Evolutionary conservation across 2,329 filamentous ascomycete genomes (phyloP).

Genomic region (Exophiala dermatitidis): DNA sequence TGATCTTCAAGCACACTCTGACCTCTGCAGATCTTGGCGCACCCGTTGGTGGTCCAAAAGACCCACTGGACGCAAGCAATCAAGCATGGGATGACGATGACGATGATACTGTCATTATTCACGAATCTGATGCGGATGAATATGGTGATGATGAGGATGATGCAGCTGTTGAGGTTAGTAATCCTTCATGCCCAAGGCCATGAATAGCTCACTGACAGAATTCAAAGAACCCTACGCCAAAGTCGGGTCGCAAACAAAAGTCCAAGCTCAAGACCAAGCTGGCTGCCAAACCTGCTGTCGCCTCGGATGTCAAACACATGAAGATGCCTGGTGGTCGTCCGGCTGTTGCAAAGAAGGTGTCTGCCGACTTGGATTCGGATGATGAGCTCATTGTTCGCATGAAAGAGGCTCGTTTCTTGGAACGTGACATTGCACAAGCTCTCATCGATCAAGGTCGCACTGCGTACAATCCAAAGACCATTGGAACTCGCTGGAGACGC

Average conservation of each 20-base stretch:
- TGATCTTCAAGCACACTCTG: not conserved
- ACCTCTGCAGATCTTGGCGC: not conserved
- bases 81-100: slow-evolving; percentile 20
- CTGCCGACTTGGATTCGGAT: slow-evolving; percentile 41
- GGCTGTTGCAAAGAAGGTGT: slow-evolving; percentile 39
- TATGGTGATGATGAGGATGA: slow-evolving; percentile 7
- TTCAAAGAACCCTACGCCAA: not conserved
- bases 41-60: slow-evolving; percentile 13
- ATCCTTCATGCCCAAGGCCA: not conserved
- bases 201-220: not conserved
- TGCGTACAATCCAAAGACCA: slow-evolving; percentile 42
- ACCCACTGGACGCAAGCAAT: not conserved
- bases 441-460: slow-evolving; percentile 39
- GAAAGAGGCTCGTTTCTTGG: slow-evolving; percentile 32
- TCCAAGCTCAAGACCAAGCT: slow-evolving; percentile 1
- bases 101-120: slow-evolving; percentile 12
- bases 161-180: not conserved
- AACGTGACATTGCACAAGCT: slow-evolving; percentile 39
- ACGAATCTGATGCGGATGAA: slow-evolving; percentile 16
- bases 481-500: slow-evolving; percentile 43
- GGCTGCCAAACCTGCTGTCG: slow-evolving; percentile 5
- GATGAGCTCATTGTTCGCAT: slow-evolving; percentile 37
- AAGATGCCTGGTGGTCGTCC: slow-evolving; percentile 38
- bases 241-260: slow-evolving; percentile 4
- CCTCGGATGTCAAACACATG: slow-evolving; percentile 41